Evolutionary conservation across 345 rosid genomes (phyloP), one percentile per base, ranked within the genome.

Genomic region (Salix dunnii): DNA sequence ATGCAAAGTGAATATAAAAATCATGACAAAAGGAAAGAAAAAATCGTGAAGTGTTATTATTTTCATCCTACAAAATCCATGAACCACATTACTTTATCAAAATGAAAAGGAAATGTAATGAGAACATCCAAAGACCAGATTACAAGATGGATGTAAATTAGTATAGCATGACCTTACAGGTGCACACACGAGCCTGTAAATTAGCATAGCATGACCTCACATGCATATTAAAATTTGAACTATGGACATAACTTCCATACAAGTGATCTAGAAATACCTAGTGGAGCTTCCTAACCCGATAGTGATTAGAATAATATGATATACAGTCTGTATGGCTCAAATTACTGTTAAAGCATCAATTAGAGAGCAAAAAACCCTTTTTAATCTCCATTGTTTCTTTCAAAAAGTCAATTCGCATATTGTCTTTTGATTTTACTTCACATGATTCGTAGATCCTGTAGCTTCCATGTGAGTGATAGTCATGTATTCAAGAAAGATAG

Each of bases 1-100:
- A 48, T 62, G 25, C 20, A 62, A 78, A 74, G 76, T 55, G 33
- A 27, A 68, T 21, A 48, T 74, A 74, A n/a, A 31, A 64, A 72
- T 18, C 35, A 43, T 43, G 49, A 23, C 3, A 31, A 23, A 20
- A 40, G 53, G 33, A 31, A 53, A 70, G 35, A 33, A 80, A 67
- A 70, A 69, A 5, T 60, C 17, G 18, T 43, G 6, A 70, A 11
- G 33, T 23, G 23, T 58, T 58, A 11, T 58, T 58, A 11, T 43
- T 43, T 43, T 43, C 49, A 43, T 12, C 49, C 49, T 43, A 43
- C 49, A 43, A 43, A 51, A 51, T 4, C 9, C 25, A 48, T 31
- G 70, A 20, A 21, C 38, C 11, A 21, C 38, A 31, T 33, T 40
- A 66, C 23, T 7, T 20, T 35, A 20, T 20, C 49, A 38, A 66